These are phyloP conservation scores for Epichloe uncinata DNA, from an alignment of 2,329 filamentous ascomycete species.

Conservation along the genomic window DNA sequence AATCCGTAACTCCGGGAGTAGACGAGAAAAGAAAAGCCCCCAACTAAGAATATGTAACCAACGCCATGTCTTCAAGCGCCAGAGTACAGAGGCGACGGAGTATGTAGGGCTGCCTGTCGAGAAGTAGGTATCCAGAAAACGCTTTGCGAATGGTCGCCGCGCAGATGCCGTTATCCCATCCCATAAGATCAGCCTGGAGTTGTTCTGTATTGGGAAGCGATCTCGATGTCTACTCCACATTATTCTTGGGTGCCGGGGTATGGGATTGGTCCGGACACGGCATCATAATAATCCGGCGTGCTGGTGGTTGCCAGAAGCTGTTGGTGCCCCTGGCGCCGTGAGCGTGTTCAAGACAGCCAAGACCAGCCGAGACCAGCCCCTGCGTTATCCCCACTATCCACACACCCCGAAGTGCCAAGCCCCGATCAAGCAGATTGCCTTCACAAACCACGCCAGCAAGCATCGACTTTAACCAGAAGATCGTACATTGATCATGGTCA, in stretches of 20 bases:
- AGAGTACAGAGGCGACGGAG: too few relatives aligned
- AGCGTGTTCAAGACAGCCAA: not conserved
- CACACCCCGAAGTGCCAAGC: not conserved
- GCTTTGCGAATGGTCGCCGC: too few relatives aligned
- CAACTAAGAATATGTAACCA: not conserved
- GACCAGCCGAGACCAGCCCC: not conserved
- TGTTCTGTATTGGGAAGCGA: too few relatives aligned
- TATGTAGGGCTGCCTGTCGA: too few relatives aligned
- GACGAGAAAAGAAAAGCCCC: not conserved
- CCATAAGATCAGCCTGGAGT: too few relatives aligned
- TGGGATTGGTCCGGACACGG: slow-evolving; percentile 5
- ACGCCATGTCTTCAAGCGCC: not conserved
- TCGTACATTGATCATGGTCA: slow-evolving; percentile 3
- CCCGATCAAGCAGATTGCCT: not conserved
- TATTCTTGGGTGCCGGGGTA: not conserved
- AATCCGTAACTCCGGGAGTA: too few relatives aligned
- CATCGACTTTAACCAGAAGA: slow-evolving; percentile 6
- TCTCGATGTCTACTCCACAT: slow-evolving; percentile 6
- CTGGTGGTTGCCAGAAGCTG: not conserved
- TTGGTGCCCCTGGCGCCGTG: not conserved
- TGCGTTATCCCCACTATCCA: not conserved
- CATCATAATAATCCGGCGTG: not conserved
- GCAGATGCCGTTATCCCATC: too few relatives aligned
- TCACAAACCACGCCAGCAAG: not conserved
- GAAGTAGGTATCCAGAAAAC: too few relatives aligned